Percentiles rank a stretch among this genome's conserved stretches.
Conservation (phyloP, 139 green algal genomes). For the Chlamydomonas sp. region DNA sequence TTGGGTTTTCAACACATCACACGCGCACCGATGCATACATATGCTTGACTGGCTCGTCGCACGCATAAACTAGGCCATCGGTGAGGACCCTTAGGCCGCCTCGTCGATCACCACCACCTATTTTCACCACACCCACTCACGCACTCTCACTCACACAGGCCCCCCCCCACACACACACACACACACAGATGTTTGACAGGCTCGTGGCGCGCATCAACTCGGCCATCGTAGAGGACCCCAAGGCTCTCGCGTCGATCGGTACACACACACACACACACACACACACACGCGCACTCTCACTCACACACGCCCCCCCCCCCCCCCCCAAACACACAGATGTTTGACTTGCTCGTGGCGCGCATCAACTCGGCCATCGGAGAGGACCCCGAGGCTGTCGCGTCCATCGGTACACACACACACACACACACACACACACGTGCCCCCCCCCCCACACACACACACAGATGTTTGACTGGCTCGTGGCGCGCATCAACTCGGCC, state of each 20-base stretch:
- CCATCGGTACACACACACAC: constrained; percentile 44
- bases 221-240: constrained; percentile 45
- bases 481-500: constrained; percentile 33
- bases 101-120: constrained; percentile 47
- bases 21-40: too few relatives aligned
- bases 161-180: too few relatives aligned
- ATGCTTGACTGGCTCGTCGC: too few relatives aligned
- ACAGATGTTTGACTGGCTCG: constrained; percentile 18
- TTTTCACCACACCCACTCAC: background rate
- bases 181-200: constrained; percentile 13
- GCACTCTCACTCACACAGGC: background rate
- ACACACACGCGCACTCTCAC: background rate
- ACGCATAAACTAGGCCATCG: constrained; percentile 40
- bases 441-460: constrained; percentile 17
- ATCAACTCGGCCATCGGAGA: constrained; percentile 46
- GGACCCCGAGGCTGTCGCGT: constrained; percentile 39
- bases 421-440: background rate
- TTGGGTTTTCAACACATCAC: too few relatives aligned
- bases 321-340: too few relatives aligned
- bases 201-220: constrained; percentile 24
- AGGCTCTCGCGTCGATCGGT: constrained; percentile 56
- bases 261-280: background rate
- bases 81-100: constrained; percentile 40
- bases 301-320: constrained; percentile 26
- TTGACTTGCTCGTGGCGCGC: constrained; percentile 1